A percentile compares a stretch with the other conserved stretches of the same genome.
Conservation (phyloP, 2,329 filamentous ascomycete species). For the Stagonosporopsis cucurbitacearum region DNA sequence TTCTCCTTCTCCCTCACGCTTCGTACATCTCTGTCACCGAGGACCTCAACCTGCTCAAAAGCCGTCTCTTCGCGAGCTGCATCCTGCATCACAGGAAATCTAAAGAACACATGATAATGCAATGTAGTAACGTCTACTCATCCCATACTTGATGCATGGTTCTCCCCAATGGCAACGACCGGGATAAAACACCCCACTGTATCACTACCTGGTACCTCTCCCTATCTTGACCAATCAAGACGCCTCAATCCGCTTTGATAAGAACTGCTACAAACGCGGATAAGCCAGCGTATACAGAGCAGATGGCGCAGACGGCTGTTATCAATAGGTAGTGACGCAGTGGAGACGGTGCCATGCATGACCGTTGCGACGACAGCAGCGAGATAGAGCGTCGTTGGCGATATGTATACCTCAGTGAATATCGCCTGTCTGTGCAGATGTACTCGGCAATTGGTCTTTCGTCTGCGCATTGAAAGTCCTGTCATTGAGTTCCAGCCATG, state of each 20-base stretch:
- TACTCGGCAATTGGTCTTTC: background rate
- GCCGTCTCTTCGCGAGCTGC: background rate
- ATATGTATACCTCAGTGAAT: slow-evolving; percentile 7
- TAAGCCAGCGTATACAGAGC: background rate
- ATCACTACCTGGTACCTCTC: slow-evolving; percentile 8
- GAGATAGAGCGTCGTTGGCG: slow-evolving; percentile 6
- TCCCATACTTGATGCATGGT: background rate
- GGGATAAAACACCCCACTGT: slow-evolving; percentile 20
- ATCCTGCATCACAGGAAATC: background rate
- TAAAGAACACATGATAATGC: background rate
- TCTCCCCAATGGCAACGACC: background rate
- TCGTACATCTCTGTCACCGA: background rate
- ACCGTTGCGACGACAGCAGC: slow-evolving; percentile 13
- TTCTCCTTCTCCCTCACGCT: background rate
- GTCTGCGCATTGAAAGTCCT: background rate
- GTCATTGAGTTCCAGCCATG: slow-evolving; percentile 10
- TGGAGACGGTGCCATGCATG: slow-evolving; percentile 15
- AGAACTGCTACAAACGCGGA: slow-evolving; percentile 20
- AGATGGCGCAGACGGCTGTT: slow-evolving; percentile 11
- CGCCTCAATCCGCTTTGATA: slow-evolving; percentile 24
- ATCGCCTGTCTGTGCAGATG: background rate
- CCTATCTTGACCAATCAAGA: slow-evolving; percentile 33
- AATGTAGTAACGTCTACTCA: background rate
- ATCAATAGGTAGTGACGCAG: slow-evolving; percentile 19
- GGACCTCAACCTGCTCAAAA: background rate